phyloP scores from a whole-genome alignment of 306 rosid genomes.

The Nissolia schottii region DNA sequence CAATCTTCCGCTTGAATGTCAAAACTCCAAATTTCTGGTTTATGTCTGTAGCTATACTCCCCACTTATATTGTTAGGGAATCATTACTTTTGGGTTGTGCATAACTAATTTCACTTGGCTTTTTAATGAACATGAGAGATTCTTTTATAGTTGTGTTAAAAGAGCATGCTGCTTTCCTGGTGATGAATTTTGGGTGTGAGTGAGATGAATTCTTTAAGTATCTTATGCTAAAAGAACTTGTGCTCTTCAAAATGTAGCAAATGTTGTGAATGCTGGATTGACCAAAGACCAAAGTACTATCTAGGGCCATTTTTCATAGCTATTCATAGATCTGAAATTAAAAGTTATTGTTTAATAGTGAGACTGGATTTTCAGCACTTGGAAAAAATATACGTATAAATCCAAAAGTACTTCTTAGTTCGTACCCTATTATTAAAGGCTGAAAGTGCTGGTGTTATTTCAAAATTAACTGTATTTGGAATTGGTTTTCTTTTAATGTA shows the following conservation, averaged over 20 bases:
- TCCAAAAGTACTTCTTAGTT: background rate
- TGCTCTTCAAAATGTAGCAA: background rate
- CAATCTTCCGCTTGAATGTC: background rate
- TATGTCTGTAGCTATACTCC: background rate
- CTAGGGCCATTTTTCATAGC: background rate
- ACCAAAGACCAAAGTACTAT: background rate
- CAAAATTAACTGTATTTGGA: background rate
- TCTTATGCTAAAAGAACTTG: background rate
- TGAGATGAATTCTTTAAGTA: background rate
- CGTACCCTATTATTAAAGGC: background rate
- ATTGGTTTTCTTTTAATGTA: background rate
- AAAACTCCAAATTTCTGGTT: background rate
- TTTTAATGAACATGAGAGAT: background rate
- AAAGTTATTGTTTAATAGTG: background rate
- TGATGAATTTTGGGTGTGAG: background rate
- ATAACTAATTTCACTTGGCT: background rate
- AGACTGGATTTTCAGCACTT: background rate
- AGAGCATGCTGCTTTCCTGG: background rate
- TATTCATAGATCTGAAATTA: background rate
- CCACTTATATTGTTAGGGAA: background rate
- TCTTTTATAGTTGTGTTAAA: constrained; percentile 4
- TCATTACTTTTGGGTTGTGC: background rate
- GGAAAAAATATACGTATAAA: background rate
- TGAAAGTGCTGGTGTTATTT: background rate
- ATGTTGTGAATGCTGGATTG: background rate